These are phyloP conservation scores for Colletotrichum costaricense DNA, from an alignment of 2,329 filamentous ascomycete genomes.

Conservation along the genomic window DNA sequence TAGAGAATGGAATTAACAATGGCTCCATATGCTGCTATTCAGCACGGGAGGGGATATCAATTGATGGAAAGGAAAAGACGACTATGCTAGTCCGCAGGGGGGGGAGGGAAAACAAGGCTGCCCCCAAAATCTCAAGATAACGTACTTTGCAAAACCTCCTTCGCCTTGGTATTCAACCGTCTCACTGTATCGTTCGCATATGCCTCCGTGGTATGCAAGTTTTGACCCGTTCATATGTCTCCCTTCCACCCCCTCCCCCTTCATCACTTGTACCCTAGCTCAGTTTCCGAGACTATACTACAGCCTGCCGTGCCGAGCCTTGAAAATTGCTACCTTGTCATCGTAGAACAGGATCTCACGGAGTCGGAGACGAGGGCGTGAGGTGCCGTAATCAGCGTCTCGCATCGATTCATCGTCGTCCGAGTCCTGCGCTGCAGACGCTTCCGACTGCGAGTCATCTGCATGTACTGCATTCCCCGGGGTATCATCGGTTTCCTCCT, in stretches of 20 bases:
- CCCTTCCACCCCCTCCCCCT: not conserved
- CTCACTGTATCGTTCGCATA: not conserved
- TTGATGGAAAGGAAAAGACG: not conserved
- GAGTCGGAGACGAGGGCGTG: constrained; percentile 65
- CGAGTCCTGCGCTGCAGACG: constrained; percentile 46
- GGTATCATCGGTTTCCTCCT: constrained; percentile 44
- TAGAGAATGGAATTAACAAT: not conserved
- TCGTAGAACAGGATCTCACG: constrained; percentile 88
- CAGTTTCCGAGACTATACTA: constrained; percentile 37
- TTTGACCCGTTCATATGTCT: not conserved
- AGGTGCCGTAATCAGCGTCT: constrained; percentile 54
- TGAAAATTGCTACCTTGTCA: constrained; percentile 85
- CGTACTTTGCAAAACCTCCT: not conserved
- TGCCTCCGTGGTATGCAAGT: not conserved
- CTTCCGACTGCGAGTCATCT: constrained; percentile 43
- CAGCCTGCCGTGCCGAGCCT: constrained; percentile 72
- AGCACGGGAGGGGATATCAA: constrained; percentile 28
- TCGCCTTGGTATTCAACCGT: not conserved
- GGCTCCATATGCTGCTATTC: not conserved
- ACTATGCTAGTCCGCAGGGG: not conserved
- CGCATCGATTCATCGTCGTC: constrained; percentile 62
- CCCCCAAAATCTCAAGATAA: not conserved
- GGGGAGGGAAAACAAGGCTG: not conserved
- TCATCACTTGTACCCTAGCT: not conserved
- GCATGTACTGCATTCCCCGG: constrained; percentile 44